Conservation (phyloP, 1,139 yeast genomes). For the Debaryomyces sp. region DNA sequence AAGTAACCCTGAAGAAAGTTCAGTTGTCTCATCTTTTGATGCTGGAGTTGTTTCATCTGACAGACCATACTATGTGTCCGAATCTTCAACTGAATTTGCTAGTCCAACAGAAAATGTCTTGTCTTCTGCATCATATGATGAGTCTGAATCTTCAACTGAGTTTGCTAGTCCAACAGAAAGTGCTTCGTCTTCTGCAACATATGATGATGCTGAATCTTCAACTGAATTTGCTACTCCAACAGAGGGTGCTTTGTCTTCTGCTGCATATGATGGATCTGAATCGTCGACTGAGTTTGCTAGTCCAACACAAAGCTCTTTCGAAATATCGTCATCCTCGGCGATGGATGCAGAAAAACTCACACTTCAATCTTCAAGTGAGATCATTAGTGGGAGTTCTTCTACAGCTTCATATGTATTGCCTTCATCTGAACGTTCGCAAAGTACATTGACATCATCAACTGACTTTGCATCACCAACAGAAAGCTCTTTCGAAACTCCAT, state of each 20-base stretch:
- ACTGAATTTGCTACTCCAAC: slow-evolving; percentile 5
- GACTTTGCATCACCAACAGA: not conserved
- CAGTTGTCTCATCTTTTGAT: not conserved
- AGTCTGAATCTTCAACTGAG: slow-evolving; percentile 4
- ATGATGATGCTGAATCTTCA: slow-evolving; percentile 3
- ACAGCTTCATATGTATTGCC: not conserved
- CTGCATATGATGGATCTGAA: slow-evolving; percentile 1
- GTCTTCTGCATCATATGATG: not conserved
- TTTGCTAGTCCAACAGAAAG: slow-evolving; percentile 8
- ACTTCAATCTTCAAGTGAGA: not conserved
- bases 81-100: slow-evolving; percentile 5
- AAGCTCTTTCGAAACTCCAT: not conserved
- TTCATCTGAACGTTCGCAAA: not conserved
- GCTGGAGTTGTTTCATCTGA: not conserved
- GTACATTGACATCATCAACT: not conserved
- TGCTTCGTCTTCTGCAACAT: not conserved
- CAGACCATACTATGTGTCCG: not conserved
- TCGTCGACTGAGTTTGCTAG: slow-evolving; percentile 6
- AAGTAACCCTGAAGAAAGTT: not conserved
- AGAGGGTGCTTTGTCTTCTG: not conserved
- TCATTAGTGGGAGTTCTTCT: not conserved
- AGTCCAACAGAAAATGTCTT: not conserved
- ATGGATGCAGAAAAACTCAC: not conserved
- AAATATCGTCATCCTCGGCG: not conserved
- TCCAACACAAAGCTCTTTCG: slow-evolving; percentile 5